Conservation (phyloP, 225 moss, liverwort and hornwort species). For the Takakia lepidozioides region DNA sequence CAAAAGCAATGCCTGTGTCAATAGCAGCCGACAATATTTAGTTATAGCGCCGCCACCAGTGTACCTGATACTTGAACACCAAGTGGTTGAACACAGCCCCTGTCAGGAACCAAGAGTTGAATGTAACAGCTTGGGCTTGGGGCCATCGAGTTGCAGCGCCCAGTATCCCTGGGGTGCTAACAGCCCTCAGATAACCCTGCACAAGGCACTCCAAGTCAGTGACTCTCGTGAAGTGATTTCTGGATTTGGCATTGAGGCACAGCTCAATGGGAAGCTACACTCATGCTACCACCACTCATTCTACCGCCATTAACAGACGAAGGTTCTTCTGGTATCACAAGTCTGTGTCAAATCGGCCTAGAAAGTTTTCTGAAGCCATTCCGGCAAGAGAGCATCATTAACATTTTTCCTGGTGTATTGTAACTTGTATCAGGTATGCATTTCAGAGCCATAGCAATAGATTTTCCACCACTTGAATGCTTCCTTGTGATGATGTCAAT, state of each 20-base stretch:
- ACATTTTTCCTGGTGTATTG: no score
- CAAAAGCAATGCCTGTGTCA: slow-evolving; percentile 25
- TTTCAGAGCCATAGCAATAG: no score
- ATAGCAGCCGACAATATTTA: slow-evolving; percentile 23
- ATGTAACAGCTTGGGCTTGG: slow-evolving; percentile 64
- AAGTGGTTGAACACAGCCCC: slow-evolving; percentile 60
- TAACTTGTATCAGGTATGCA: no score
- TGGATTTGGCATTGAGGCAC: neutral
- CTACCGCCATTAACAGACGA: no score
- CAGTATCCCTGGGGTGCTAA: slow-evolving; percentile 49
- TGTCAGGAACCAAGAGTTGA: slow-evolving; percentile 61
- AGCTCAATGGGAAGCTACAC: neutral
- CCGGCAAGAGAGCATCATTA: no score
- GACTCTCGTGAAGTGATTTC: no score
- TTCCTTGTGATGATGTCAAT: neutral
- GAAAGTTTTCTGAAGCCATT: no score
- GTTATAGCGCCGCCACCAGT: slow-evolving; percentile 36
- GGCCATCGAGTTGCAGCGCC: slow-evolving; percentile 70
- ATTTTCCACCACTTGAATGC: no score
- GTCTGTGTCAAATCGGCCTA: no score
- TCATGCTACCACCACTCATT: no score
- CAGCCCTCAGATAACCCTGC: slow-evolving; percentile 37
- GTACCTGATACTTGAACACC: slow-evolving; percentile 32
- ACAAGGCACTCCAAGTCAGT: neutral
- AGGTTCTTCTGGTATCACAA: no score